Conservation (phyloP, 2,329 filamentous ascomycete genomes). For the Balansia obtecta region DNA sequence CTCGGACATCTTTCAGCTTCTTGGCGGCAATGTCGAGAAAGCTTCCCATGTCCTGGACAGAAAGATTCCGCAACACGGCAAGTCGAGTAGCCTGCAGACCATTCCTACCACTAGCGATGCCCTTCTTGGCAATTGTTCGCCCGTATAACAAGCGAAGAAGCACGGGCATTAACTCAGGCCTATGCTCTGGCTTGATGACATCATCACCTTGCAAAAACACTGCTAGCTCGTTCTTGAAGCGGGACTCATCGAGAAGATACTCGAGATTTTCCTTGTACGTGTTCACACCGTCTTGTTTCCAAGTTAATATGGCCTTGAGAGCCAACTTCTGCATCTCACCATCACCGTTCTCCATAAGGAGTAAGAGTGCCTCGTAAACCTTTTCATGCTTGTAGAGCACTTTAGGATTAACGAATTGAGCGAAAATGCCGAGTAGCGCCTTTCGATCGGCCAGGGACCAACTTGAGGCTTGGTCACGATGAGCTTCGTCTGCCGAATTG, state of each 20-base stretch:
- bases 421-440: constrained; percentile 66
- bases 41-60: constrained; percentile 57
- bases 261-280: constrained; percentile 77
- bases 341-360: constrained; percentile 76
- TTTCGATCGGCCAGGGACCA: constrained; percentile 78
- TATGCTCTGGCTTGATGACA: constrained; percentile 61
- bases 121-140: constrained; percentile 71
- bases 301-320: constrained; percentile 73
- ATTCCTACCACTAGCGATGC: constrained; percentile 61
- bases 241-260: constrained; percentile 77
- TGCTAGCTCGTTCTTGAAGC: constrained; percentile 89
- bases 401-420: constrained; percentile 74
- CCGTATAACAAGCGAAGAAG: constrained; percentile 82
- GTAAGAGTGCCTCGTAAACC: constrained; percentile 64
- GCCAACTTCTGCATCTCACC: constrained; percentile 77
- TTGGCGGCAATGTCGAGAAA: constrained; percentile 79
- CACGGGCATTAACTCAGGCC: constrained; percentile 66
- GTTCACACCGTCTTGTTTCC: constrained; percentile 68
- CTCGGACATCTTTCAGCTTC: constrained; percentile 46
- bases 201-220: constrained; percentile 70
- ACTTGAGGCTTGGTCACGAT: constrained; percentile 24
- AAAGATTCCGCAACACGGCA: constrained; percentile 67
- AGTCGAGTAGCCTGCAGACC: constrained; percentile 74
- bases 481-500: constrained; percentile 23
- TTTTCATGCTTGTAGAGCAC: constrained; percentile 67